Evolutionary conservation across 495 filamentous ascomycete genomes (phyloP).

Genomic region (Astrothelium subdiscretum): DNA sequence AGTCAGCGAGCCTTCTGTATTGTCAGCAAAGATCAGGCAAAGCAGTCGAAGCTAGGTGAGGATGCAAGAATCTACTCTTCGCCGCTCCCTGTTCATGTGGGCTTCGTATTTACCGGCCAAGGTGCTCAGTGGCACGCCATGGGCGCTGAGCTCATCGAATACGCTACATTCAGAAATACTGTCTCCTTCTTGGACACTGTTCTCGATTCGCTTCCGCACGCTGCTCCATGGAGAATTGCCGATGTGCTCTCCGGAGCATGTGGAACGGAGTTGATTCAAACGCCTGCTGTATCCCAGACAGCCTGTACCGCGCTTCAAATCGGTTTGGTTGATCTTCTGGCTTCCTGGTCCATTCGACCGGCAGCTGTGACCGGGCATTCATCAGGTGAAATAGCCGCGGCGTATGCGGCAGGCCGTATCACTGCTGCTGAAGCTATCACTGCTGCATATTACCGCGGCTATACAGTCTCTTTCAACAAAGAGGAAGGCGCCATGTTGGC

Average conservation of each 20-base stretch:
- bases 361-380: slow-evolving; percentile 46
- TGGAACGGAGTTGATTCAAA: slow-evolving; percentile 9
- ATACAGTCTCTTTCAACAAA: not conserved
- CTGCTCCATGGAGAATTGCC: not conserved
- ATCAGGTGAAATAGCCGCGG: slow-evolving; percentile 52
- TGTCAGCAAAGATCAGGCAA: not conserved
- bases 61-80: not conserved
- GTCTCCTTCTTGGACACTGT: not conserved
- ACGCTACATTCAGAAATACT: not conserved
- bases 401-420: slow-evolving; percentile 44
- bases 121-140: slow-evolving; percentile 35
- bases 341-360: slow-evolving; percentile 21
- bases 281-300: slow-evolving; percentile 14
- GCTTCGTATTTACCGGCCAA: slow-evolving; percentile 34
- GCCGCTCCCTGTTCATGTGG: not conserved
- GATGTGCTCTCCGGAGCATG: slow-evolving; percentile 10
- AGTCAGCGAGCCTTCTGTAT: not conserved
- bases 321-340: slow-evolving; percentile 16
- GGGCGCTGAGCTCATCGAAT: slow-evolving; percentile 13
- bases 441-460: slow-evolving; percentile 32
- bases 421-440: slow-evolving; percentile 34
- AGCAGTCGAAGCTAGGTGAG: not conserved
- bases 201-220: not conserved
- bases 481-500: slow-evolving; percentile 19
- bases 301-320: slow-evolving; percentile 19